Conservation (phyloP, 2,329 filamentous ascomycete species). For the Aspergillus candidus region DNA sequence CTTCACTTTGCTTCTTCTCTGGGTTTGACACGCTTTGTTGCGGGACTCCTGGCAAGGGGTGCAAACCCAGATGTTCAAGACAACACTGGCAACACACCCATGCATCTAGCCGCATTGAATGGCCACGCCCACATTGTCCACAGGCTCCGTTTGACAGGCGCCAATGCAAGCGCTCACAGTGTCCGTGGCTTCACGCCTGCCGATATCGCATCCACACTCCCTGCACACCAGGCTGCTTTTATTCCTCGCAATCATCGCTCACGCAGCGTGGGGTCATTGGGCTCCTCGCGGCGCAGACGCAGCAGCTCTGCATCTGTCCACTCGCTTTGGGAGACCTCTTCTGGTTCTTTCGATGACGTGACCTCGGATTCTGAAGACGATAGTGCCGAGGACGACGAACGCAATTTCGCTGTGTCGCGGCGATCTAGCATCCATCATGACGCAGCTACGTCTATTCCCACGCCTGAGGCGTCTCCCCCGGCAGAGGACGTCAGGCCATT, state of each 20-base stretch:
- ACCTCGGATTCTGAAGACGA: slow-evolving; percentile 35
- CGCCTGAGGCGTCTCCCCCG: slow-evolving; percentile 20
- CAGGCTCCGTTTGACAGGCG: slow-evolving; percentile 65
- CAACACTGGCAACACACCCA: slow-evolving; percentile 71
- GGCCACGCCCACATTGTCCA: slow-evolving; percentile 70
- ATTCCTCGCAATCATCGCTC: slow-evolving; percentile 58
- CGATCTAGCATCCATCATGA: slow-evolving; percentile 34
- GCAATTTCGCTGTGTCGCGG: slow-evolving; percentile 28
- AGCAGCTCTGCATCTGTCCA: slow-evolving; percentile 63
- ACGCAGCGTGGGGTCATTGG: slow-evolving; percentile 56
- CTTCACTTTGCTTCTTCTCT: slow-evolving; percentile 72
- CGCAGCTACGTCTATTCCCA: slow-evolving; percentile 17
- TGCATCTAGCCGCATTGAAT: slow-evolving; percentile 75
- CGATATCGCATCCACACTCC: slow-evolving; percentile 62
- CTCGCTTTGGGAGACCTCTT: slow-evolving; percentile 59
- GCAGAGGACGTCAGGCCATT: slow-evolving; percentile 29
- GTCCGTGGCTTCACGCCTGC: slow-evolving; percentile 63
- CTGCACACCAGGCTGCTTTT: slow-evolving; percentile 59
- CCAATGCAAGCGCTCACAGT: slow-evolving; percentile 64
- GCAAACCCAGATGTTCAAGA: slow-evolving; percentile 70
- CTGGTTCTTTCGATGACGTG: slow-evolving; percentile 41
- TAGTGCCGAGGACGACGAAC: slow-evolving; percentile 20
- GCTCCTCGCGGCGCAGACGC: slow-evolving; percentile 46
- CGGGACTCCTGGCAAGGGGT: slow-evolving; percentile 69
- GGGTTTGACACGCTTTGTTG: slow-evolving; percentile 68